Percentiles rank a stretch among this genome's conserved stretches.
phyloP scores from a whole-genome alignment of 202 grass and related monocot genomes.

The Alloteropsis angusta region DNA sequence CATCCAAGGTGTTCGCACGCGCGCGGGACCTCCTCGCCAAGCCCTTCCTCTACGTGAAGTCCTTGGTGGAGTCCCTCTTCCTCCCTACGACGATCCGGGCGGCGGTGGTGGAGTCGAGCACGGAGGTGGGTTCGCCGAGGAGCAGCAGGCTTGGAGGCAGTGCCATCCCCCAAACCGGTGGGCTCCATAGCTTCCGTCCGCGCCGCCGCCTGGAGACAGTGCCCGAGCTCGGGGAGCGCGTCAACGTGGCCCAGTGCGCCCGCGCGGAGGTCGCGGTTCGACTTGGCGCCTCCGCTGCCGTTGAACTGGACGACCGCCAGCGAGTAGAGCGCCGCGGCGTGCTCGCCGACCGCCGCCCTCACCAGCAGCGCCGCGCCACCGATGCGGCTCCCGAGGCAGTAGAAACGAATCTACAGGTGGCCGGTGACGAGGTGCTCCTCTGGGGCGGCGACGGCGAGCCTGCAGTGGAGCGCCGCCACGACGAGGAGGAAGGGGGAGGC shows the following conservation, averaged over 20 bases:
- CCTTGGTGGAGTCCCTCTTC: constrained; percentile 59
- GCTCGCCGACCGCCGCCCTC: constrained; percentile 55
- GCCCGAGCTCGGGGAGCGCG: constrained; percentile 78
- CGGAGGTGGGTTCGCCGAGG: no score
- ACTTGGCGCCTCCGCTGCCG: constrained; percentile 22
- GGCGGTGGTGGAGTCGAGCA: no score
- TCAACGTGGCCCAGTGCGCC: constrained; percentile 69
- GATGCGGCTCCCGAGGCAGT: constrained; percentile 48
- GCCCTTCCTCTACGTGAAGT: constrained; percentile 50
- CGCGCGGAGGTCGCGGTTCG: constrained; percentile 59
- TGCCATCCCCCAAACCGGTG: no score
- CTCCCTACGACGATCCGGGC: constrained; percentile 86
- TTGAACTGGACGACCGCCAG: constrained; percentile 69
- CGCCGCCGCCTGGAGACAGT: constrained; percentile 89
- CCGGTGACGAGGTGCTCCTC: no score
- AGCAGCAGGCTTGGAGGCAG: no score
- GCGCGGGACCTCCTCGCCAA: constrained; percentile 80
- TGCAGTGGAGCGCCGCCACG: no score
- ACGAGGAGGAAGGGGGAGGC: no score
- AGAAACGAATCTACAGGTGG: constrained; percentile 74
- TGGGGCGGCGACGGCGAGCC: no score
- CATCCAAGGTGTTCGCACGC: constrained; percentile 74
- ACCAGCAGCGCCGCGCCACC: constrained; percentile 61
- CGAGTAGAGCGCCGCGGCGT: constrained; percentile 68
- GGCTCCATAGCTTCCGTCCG: no score